Conservation (phyloP, 2,329 filamentous ascomycete species). For the Bipolaris bicolor region DNA sequence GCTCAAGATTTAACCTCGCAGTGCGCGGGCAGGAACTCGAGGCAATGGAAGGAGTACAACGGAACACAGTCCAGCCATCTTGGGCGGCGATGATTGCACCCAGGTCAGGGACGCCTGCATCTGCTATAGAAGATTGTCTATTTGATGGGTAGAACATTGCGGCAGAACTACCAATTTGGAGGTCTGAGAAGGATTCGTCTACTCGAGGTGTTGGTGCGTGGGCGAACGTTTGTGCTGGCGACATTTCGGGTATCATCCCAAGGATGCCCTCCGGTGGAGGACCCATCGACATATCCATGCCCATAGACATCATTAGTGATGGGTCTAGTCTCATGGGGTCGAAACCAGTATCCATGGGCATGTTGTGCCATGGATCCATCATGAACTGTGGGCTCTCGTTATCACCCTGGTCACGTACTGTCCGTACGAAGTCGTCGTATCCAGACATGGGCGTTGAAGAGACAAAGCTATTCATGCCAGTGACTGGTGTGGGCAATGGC, state of each 20-base stretch:
- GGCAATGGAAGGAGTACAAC: conserved; percentile 57
- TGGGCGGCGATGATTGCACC: conserved; percentile 58
- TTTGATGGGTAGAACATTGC: conserved; percentile 50
- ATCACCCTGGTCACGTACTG: conserved; percentile 51
- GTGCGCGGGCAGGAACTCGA: conserved; percentile 59
- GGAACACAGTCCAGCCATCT: conserved; percentile 60
- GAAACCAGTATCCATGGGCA: conserved; percentile 54
- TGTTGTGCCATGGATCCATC: conserved; percentile 56
- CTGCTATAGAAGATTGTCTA: conserved; percentile 50
- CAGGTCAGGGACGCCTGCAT: conserved; percentile 50
- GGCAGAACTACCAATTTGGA: conserved; percentile 53
- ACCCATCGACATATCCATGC: conserved; percentile 54
- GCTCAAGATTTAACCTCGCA: conserved; percentile 58
- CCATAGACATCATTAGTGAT: conserved; percentile 54
- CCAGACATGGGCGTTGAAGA: conserved; percentile 55
- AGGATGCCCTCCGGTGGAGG: conserved; percentile 51
- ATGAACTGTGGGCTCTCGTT: conserved; percentile 55
- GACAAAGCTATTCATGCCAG: conserved; percentile 50
- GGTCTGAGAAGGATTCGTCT: conserved; percentile 55
- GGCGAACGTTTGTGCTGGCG: conserved; percentile 44
- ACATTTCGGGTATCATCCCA: conserved; percentile 54
- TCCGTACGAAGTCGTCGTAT: conserved; percentile 54
- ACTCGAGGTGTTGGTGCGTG: conserved; percentile 55
- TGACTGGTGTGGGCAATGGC: conserved; percentile 47
- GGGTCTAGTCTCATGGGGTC: conserved; percentile 54